Evolutionary conservation across 2,329 filamentous ascomycete species (phyloP).

Genomic region (Colletotrichum eleusines): DNA sequence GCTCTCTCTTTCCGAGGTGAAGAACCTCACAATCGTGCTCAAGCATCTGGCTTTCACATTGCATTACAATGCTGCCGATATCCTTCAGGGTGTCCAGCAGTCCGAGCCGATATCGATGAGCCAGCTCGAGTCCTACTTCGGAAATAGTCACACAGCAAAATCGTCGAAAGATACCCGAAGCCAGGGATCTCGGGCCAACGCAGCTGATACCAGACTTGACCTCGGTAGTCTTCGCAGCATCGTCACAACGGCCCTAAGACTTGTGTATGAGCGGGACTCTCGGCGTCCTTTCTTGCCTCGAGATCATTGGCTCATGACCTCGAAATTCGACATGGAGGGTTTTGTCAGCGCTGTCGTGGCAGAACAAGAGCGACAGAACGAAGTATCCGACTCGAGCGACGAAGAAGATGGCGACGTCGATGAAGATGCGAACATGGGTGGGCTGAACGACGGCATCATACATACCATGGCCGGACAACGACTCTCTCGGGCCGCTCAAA

Average conservation of each 20-base stretch:
- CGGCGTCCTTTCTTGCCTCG: constrained; percentile 83
- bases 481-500: constrained; percentile 71
- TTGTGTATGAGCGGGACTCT: constrained; percentile 94
- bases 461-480: constrained; percentile 65
- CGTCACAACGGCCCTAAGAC: constrained; percentile 83
- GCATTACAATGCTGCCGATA: constrained; percentile 83
- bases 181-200: constrained; percentile 7
- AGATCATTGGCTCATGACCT: constrained; percentile 95
- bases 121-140: constrained; percentile 40
- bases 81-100: constrained; percentile 50
- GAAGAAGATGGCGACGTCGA: constrained; percentile 48
- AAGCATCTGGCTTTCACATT: constrained; percentile 92
- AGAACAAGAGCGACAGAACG: constrained; percentile 84
- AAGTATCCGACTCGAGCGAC: constrained; percentile 55
- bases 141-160: constrained; percentile 11
- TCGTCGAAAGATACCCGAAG: constrained; percentile 18
- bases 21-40: constrained; percentile 81
- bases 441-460: constrained; percentile 30
- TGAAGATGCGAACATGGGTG: constrained; percentile 44
- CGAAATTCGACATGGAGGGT: constrained; percentile 85
- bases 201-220: constrained; percentile 62
- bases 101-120: constrained; percentile 28
- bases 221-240: constrained; percentile 83
- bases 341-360: constrained; percentile 89
- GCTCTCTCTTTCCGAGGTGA: constrained; percentile 77